Evolutionary conservation across 441 rosid genomes (phyloP).

Genomic region (Pelargonium australe): DNA sequence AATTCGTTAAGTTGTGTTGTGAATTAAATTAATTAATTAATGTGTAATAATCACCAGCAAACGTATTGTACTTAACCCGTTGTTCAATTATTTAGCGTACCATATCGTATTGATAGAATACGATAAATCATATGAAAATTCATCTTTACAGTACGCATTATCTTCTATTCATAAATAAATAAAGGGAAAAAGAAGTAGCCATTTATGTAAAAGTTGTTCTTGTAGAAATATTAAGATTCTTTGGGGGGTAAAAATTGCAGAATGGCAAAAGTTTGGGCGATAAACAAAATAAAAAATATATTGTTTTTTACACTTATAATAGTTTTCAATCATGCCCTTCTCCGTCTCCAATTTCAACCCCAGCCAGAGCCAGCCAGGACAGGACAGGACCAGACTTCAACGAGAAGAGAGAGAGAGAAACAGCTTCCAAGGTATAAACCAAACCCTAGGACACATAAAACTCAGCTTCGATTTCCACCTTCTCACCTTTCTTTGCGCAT

Average conservation of each 20-base stretch:
- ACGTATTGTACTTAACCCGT: too few species aligned
- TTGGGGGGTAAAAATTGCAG: not conserved
- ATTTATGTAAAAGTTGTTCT: too few species aligned
- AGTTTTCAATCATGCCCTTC: constrained; percentile 20
- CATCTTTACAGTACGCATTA: too few species aligned
- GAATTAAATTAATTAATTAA: too few species aligned
- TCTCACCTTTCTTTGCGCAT: constrained; percentile 15
- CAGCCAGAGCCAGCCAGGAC: constrained; percentile 16
- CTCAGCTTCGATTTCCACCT: constrained; percentile 13
- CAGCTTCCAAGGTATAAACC: not conserved
- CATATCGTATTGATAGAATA: too few species aligned
- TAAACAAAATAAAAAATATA: not conserved
- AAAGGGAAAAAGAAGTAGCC: too few species aligned
- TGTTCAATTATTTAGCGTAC: too few species aligned
- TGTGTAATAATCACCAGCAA: too few species aligned
- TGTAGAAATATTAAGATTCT: too few species aligned
- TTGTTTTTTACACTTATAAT: not conserved
- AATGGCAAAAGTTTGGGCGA: not conserved
- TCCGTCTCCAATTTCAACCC: constrained; percentile 1
- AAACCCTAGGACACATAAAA: constrained; percentile 21
- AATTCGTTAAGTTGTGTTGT: too few species aligned
- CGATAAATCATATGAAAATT: too few species aligned
- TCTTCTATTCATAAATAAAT: too few species aligned
- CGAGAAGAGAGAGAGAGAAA: not conserved
- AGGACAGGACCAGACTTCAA: not conserved